Base-by-base conservation (phyloP, 192 early-diverging fungal species). In the Oehlia diaphana region DNA sequence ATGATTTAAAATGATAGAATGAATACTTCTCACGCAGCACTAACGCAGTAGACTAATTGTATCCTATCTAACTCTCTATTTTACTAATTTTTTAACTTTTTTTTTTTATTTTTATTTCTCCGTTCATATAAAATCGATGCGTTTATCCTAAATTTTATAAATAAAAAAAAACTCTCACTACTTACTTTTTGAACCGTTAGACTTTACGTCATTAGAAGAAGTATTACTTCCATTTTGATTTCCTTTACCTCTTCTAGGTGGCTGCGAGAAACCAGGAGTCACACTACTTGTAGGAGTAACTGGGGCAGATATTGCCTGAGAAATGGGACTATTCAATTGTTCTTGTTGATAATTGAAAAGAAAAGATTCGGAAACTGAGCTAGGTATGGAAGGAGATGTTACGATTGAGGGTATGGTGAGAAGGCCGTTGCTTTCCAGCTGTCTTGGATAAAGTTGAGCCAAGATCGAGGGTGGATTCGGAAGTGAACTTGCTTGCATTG, bases 261-360 rank as follows among this genome's bases (percentile, higher is more conserved):
- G 77, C 6, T 26, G 19, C 0, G 65, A 49, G 9, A 75, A 75
- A 9, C 50, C 53, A 19, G 61, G 61, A 37, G 75, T 23, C 42
- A 21, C 65, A 71, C 50, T 79, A 33, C 23, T 62, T 16, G 77
- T 79, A 44, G 77, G 77, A 23, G 77, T 79, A 10, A 68, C 77
- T 0, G 77, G 77, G 14, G 77, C 77, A 35, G 77, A 79, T 28
- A 79, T 79, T 58, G 77, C 77, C 19, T 79, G 77, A n/a, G 66
- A 63, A 16, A 79, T 79, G 14, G 61, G 77, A 58, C 62, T 79
- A 31, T 64, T 78, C 28, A 66, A n/a, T 35, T 66, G 19, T 31
- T 78, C 76, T 50, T 8, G 63, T 65, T 70, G 63, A 49, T n/a
- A 66, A 9, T 53, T 61, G 63, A 78, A 69, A 68, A 33, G 42